phyloP scores from a whole-genome alignment of 73 alveolate genomes.

The Paramecium primaurelia region DNA sequence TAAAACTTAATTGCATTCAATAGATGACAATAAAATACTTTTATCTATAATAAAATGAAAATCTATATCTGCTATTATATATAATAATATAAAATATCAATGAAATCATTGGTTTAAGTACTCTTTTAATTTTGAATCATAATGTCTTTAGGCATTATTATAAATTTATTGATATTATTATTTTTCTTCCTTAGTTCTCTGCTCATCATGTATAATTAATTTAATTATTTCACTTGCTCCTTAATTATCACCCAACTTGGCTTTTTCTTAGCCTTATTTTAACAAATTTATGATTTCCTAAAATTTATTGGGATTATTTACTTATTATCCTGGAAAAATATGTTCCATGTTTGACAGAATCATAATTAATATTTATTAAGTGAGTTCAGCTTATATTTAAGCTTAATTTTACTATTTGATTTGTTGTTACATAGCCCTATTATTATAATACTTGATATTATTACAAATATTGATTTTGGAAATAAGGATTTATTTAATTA shows the following conservation, averaged over 20 bases:
- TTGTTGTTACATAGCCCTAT: neutral
- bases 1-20: neutral
- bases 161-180: neutral
- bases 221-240: neutral
- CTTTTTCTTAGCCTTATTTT: neutral
- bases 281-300: neutral
- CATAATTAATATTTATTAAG: neutral
- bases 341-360: neutral
- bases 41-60: neutral
- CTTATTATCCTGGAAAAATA: neutral
- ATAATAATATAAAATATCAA: neutral
- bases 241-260: neutral
- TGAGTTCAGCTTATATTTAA: neutral
- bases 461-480: neutral
- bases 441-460: neutral
- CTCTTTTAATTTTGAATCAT: neutral
- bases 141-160: constrained; percentile 15
- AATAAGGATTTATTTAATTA: neutral
- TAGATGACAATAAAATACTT: neutral
- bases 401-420: neutral
- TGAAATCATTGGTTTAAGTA: neutral
- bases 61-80: neutral
- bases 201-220: neutral
- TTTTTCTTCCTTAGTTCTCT: constrained; percentile 26
- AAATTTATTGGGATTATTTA: neutral